Conservation (phyloP, 371 early-diverging fungal species). For the Phascolomyces articulosus region DNA sequence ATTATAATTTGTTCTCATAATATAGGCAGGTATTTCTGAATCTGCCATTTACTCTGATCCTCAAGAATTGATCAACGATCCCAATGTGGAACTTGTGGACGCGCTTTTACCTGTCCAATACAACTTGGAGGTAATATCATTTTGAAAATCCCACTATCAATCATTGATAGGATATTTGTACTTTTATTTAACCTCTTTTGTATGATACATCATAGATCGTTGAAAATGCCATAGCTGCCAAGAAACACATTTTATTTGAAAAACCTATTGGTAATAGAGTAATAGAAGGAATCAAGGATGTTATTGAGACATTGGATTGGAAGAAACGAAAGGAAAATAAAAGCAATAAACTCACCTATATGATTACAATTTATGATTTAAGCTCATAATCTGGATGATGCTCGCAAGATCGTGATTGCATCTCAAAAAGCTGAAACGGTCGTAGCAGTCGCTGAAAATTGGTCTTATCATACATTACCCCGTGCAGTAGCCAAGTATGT, state of each 20-base stretch:
- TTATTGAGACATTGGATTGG: too few relatives aligned
- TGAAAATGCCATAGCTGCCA: constrained; percentile 44
- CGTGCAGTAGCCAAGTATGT: constrained; percentile 41
- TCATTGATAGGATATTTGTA: too few relatives aligned
- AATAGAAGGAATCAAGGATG: not conserved
- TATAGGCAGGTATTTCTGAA: constrained; percentile 47
- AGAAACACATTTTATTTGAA: constrained; percentile 52
- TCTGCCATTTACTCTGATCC: constrained; percentile 44
- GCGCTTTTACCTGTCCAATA: constrained; percentile 46
- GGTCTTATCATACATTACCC: constrained; percentile 43
- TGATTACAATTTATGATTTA: not conserved
- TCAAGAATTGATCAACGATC: constrained; percentile 40
- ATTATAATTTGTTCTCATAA: not conserved
- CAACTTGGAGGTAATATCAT: constrained; percentile 43
- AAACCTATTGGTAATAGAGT: constrained; percentile 57
- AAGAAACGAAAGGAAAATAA: too few relatives aligned
- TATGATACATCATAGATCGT: constrained; percentile 26
- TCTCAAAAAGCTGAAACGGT: constrained; percentile 37
- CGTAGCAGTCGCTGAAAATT: constrained; percentile 52
- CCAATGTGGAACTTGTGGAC: constrained; percentile 44
- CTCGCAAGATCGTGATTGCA: constrained; percentile 39
- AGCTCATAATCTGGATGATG: constrained; percentile 49
- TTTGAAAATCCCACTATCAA: too few relatives aligned
- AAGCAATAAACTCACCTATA: too few relatives aligned
- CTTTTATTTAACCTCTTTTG: too few relatives aligned